These are phyloP conservation scores for Coriolopsis trogii DNA, from an alignment of 1,284 basidiomycete genomes.

Conservation along the genomic window DNA sequence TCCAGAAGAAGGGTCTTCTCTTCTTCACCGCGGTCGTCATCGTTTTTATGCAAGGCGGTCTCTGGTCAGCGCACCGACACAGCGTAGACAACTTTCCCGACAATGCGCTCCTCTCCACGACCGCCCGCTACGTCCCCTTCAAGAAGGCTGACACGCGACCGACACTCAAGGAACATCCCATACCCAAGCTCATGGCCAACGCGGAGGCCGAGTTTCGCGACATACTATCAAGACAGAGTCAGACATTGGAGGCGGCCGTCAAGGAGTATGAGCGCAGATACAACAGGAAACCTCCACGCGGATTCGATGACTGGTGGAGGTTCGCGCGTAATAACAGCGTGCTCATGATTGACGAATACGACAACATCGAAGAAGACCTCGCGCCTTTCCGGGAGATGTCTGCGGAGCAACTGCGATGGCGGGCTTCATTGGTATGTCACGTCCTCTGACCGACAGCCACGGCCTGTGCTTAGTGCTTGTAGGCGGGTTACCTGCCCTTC, in stretches of 20 bases:
- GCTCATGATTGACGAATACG: slow-evolving; percentile 90
- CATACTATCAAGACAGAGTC: slow-evolving; percentile 77
- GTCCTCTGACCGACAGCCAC: slow-evolving; percentile 4
- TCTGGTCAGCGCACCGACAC: slow-evolving; percentile 44
- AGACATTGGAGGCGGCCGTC: slow-evolving; percentile 73
- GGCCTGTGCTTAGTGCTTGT: not conserved
- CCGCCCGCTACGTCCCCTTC: slow-evolving; percentile 29
- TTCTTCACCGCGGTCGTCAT: slow-evolving; percentile 52
- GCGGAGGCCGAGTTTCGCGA: slow-evolving; percentile 69
- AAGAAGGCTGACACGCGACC: slow-evolving; percentile 21
- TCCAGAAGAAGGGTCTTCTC: slow-evolving; percentile 40
- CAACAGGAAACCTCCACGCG: slow-evolving; percentile 77
- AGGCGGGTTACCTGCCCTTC: slow-evolving; percentile 80
- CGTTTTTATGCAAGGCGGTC: slow-evolving; percentile 59
- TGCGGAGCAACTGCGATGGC: slow-evolving; percentile 71
- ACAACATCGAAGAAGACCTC: slow-evolving; percentile 79
- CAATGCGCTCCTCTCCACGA: slow-evolving; percentile 24
- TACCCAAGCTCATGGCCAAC: slow-evolving; percentile 79
- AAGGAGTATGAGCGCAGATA: slow-evolving; percentile 82
- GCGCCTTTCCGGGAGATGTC: slow-evolving; percentile 79
- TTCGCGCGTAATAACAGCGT: slow-evolving; percentile 78
- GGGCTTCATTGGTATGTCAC: slow-evolving; percentile 66
- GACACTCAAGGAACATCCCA: slow-evolving; percentile 64
- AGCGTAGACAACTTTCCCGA: slow-evolving; percentile 31
- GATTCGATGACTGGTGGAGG: slow-evolving; percentile 89